Percentiles rank a stretch among this genome's conserved stretches.
Conservation (phyloP, 164 flowering plant species). For the Macadamia integrifolia region DNA sequence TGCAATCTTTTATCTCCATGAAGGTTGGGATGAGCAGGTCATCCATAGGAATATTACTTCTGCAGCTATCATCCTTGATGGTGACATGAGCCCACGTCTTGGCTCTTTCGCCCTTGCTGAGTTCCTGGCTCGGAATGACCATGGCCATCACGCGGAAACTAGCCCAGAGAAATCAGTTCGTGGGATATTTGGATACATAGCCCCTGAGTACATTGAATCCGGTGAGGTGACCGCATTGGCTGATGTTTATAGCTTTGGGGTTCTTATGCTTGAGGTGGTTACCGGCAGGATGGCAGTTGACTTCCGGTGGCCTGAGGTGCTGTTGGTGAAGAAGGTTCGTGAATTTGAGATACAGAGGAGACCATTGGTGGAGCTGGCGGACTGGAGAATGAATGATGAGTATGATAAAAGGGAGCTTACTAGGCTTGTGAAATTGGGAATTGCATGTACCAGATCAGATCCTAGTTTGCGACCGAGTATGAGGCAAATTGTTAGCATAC, state of each 20-base stretch:
- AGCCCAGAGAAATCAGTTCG: constrained; percentile 36
- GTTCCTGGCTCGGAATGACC: constrained; percentile 71
- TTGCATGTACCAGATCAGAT: constrained; percentile 65
- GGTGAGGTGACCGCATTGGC: constrained; percentile 65
- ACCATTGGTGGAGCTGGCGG: constrained; percentile 59
- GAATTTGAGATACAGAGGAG: constrained; percentile 36
- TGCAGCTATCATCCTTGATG: constrained; percentile 65
- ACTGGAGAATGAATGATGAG: constrained; percentile 45
- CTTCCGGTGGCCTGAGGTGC: constrained; percentile 55
- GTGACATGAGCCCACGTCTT: constrained; percentile 85
- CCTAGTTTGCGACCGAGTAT: constrained; percentile 68
- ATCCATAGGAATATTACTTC: constrained; percentile 88
- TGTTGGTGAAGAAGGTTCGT: constrained; percentile 53
- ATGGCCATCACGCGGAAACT: constrained; percentile 41
- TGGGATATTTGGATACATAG: constrained; percentile 94
- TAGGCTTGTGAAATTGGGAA: constrained; percentile 63
- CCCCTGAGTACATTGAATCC: constrained; percentile 80
- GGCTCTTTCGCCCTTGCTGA: constrained; percentile 86
- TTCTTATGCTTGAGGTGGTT: constrained; percentile 80
- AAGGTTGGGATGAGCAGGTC: constrained; percentile 96
- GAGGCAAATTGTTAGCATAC: constrained; percentile 70
- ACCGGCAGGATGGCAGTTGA: constrained; percentile 78
- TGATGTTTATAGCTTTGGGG: constrained; percentile 86
- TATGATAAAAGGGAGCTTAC: constrained; percentile 44
- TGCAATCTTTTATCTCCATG: constrained; percentile 84